Evolutionary conservation across 495 filamentous ascomycete genomes (phyloP), one percentile per base, ranked within the genome.

Genomic region (Aspergillus carlsbadensis): DNA sequence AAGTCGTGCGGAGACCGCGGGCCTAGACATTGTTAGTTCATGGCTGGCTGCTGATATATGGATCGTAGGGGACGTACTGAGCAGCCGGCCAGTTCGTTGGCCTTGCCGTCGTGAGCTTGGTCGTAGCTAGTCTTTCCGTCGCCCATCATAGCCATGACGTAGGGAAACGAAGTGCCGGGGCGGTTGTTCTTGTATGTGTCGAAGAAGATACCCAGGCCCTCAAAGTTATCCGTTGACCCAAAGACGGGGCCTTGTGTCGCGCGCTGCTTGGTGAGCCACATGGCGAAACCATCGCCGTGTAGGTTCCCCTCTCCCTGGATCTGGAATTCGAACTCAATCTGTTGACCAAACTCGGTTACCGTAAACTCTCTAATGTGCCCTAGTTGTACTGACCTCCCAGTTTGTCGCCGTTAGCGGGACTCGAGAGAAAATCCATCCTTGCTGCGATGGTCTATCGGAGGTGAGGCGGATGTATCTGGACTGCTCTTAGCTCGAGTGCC

Each of bases 141-240:
- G 45, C 87, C 94, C 66, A 96, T 79, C 94, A 98, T 97, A 47
- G 95, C 95, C 91, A 97, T 96, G 62, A 99, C 88, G 64, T 96
- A 98, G 36, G 95, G 95, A 73, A 99, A 99, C 20, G 95, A 87
- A 15, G 88, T 86, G 10, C 95, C 95, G 8, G 95, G 95, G 15
- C 95, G 85, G 78, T 96, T 96, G 77, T 99, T 99, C 85, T 99
- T 99, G 79, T 99, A 99, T 43, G 95, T 99, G 69, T 99, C 95
- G 76, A 99, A 86, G 81, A 99, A 97, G 66, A 99, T 81, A 37
- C 94, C 95, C 13, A 99, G 82, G 11, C 95, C 95, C 65, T 98
- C 94, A 62, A 98, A 99, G 43, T 83, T 82, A 72, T 99, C 95
- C 14, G 80, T 81, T 33, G 81, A 84, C 14, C 95, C 95, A 67